Conservation (phyloP, 2,329 filamentous ascomycete genomes). For the Colletotrichum eremochloae region DNA sequence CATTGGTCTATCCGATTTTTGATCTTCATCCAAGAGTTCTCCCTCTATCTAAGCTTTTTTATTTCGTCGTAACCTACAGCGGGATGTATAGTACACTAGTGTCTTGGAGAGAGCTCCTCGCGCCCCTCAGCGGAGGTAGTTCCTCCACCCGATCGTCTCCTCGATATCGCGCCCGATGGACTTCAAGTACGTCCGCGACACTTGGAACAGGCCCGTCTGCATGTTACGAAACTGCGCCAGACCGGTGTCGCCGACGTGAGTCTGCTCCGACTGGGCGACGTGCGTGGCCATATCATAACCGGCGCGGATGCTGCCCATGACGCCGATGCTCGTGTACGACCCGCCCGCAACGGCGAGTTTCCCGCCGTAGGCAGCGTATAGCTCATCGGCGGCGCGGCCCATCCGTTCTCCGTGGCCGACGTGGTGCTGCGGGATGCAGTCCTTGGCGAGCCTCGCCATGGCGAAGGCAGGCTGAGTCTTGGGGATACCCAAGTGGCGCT, state of each 20-base stretch:
- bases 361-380: conserved; percentile 69
- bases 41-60: background rate
- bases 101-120: background rate
- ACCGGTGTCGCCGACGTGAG: conserved; percentile 51
- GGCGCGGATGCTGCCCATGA: conserved; percentile 65
- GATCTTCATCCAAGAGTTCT: background rate
- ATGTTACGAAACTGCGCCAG: conserved; percentile 47
- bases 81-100: background rate
- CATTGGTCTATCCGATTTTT: background rate
- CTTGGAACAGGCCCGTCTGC: background rate
- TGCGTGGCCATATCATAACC: conserved; percentile 59
- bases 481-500: conserved; percentile 80
- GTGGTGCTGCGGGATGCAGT: conserved; percentile 92
- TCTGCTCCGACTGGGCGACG: conserved; percentile 47
- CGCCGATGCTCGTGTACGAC: conserved; percentile 66
- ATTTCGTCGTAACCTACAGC: background rate
- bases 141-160: conserved; percentile 13
- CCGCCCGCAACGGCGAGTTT: conserved; percentile 74
- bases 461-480: conserved; percentile 70
- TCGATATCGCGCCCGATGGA: conserved; percentile 29
- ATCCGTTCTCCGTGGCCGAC: conserved; percentile 81
- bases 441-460: conserved; percentile 68
- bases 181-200: background rate
- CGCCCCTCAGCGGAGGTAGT: conserved; percentile 7
- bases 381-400: conserved; percentile 65